These are phyloP conservation scores for Candida ulmi DNA, from an alignment of 805 yeast species.

Conservation along the genomic window DNA sequence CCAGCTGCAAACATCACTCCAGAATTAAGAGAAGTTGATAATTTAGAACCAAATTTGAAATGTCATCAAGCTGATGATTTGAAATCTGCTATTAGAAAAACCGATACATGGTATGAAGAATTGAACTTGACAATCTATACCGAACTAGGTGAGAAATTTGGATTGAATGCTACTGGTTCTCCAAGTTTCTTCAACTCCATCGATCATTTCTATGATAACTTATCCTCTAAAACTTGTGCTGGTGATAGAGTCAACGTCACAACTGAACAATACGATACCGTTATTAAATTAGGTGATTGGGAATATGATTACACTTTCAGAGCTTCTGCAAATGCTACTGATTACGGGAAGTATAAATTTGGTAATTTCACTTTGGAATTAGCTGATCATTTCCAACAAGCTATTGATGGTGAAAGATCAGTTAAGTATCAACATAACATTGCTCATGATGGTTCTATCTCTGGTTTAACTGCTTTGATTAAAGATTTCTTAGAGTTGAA, in stretches of 20 bases:
- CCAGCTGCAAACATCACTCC: slow-evolving; percentile 27
- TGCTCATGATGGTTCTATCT: slow-evolving; percentile 37
- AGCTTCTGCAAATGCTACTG: slow-evolving; percentile 28
- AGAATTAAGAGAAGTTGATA: slow-evolving; percentile 29
- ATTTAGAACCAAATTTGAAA: slow-evolving; percentile 30
- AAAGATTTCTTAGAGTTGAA: slow-evolving; percentile 23
- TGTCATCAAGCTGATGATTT: slow-evolving; percentile 29
- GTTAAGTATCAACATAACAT: slow-evolving; percentile 34
- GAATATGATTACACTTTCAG: slow-evolving; percentile 37
- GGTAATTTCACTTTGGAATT: slow-evolving; percentile 36
- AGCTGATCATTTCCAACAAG: slow-evolving; percentile 23
- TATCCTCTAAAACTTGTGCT: slow-evolving; percentile 34
- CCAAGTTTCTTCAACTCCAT: slow-evolving; percentile 26
- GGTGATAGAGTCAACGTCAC: slow-evolving; percentile 29
- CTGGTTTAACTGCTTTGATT: slow-evolving; percentile 30
- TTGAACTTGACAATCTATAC: slow-evolving; percentile 22
- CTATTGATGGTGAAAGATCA: slow-evolving; percentile 22
- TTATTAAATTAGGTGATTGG: slow-evolving; percentile 38
- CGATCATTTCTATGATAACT: slow-evolving; percentile 38
- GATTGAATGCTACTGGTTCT: slow-evolving; percentile 14
- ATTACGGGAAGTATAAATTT: slow-evolving; percentile 26
- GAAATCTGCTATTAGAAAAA: slow-evolving; percentile 20
- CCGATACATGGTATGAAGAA: slow-evolving; percentile 32
- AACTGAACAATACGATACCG: slow-evolving; percentile 29
- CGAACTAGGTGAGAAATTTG: slow-evolving; percentile 21